phyloP scores from a whole-genome alignment of 768 basidiomycete species.

The Mycena olivaceomarginata region DNA sequence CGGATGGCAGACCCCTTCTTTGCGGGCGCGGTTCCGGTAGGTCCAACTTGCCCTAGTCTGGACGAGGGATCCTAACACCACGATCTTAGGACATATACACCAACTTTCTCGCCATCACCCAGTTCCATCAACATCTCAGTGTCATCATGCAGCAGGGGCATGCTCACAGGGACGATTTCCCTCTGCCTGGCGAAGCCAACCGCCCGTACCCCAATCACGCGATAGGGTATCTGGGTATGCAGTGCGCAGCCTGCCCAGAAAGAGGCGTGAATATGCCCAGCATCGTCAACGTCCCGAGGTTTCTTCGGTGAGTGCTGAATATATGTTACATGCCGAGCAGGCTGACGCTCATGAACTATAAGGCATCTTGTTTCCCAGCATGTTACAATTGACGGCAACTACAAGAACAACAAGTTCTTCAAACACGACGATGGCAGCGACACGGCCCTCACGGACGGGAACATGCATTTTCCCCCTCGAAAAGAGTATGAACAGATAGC shows the following conservation, averaged over 20 bases:
- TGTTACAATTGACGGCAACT: no score
- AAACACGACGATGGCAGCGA: conserved; percentile 35
- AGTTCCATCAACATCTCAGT: no score
- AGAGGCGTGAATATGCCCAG: conserved; percentile 34
- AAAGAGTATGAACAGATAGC: neutral
- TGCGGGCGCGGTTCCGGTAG: no score
- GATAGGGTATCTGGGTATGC: neutral
- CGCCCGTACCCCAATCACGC: conserved; percentile 21
- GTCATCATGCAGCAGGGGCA: no score
- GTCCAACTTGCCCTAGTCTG: no score
- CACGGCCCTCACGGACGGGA: conserved; percentile 26
- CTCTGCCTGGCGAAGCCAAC: conserved; percentile 2
- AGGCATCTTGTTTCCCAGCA: no score
- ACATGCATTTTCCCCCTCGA: conserved; percentile 27
- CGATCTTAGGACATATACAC: no score
- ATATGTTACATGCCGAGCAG: no score
- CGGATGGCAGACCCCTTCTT: no score
- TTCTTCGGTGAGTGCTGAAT: conserved; percentile 24
- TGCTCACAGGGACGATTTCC: neutral
- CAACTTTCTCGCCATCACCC: no score
- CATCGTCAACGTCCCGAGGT: neutral
- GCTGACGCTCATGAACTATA: no score
- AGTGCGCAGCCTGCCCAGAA: conserved; percentile 33
- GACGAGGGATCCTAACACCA: no score
- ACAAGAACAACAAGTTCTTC: conserved; percentile 27